Evolutionary conservation across 805 yeast genomes (phyloP), one percentile per base, ranked within the genome.

Genomic region (Sugiyamaella valdiviana): DNA sequence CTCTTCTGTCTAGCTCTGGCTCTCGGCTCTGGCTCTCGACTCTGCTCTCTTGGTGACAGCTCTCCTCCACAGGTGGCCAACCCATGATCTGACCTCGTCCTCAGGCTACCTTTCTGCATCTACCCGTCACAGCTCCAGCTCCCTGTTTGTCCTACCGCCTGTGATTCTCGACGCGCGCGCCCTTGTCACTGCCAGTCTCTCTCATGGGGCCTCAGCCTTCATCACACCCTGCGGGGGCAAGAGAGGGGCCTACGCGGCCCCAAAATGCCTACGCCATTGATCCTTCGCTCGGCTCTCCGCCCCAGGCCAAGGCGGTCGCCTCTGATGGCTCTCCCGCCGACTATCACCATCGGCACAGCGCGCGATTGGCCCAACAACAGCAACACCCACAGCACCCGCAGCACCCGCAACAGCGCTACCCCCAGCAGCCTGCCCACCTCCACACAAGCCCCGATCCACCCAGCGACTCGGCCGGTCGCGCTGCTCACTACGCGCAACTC

Each of bases 321-420:
- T 12, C 32, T 26, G 32, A 26, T 6, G n/a, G n/a, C n/a, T 26
- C 32, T 10, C 2, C 32, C 6, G 14, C 5, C 10, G 10, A 12
- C n/a, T 40, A 20, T n/a, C 36, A 26, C 35, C 36, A n/a, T 15
- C 44, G 19, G 15, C 44, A 26, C 24, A 17, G 24, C 22, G 37
- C 26, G 19, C 24, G 21, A 15, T 32, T 47, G 24, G 17, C 46
- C 35, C 38, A 24, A 17, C 48, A 49, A 54, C 67, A 5, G 55
- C 50, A 36, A 68, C 63, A 42, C 24, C 50, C 36, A 26, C 45
- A 45, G 46, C 50, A 36, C 22, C 50, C 36, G 35, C 46, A 42
- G 14, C 45, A 36, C 6, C 53, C 32, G 51, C 68, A 6, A 57
- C 50, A 37, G 68, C 63, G 42, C 14, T 46, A 21, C 15, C 46